phyloP scores from a whole-genome alignment of 805 yeast genomes.

The Hagleromyces aurorensis region DNA sequence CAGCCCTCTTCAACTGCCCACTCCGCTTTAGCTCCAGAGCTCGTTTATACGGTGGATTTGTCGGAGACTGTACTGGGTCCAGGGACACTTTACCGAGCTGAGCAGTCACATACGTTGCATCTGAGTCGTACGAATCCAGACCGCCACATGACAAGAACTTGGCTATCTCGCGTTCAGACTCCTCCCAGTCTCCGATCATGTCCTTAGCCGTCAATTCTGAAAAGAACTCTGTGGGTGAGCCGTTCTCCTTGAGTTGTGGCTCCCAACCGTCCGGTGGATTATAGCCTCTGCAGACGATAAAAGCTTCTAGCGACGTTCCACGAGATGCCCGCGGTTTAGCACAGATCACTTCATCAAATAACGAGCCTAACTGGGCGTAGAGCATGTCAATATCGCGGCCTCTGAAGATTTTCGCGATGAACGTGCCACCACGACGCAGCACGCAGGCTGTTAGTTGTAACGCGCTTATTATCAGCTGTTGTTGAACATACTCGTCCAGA shows the following conservation, averaged over 20 bases:
- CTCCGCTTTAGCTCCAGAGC: slow-evolving; percentile 82
- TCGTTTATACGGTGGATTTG: slow-evolving; percentile 92
- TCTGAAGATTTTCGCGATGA: slow-evolving; percentile 93
- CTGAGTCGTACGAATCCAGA: slow-evolving; percentile 79
- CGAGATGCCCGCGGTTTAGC: slow-evolving; percentile 95
- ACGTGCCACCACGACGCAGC: slow-evolving; percentile 80
- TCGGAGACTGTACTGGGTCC: slow-evolving; percentile 92
- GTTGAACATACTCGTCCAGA: slow-evolving; percentile 93
- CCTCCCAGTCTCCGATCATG: slow-evolving; percentile 33
- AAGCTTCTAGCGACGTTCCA: slow-evolving; percentile 90
- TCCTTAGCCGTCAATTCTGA: slow-evolving; percentile 47
- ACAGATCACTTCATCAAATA: slow-evolving; percentile 83
- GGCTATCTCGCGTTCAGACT: slow-evolving; percentile 72
- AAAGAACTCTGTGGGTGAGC: slow-evolving; percentile 77
- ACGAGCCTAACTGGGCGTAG: slow-evolving; percentile 82
- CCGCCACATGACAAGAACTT: slow-evolving; percentile 97
- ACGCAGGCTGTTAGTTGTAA: slow-evolving; percentile 85
- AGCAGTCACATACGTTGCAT: slow-evolving; percentile 68
- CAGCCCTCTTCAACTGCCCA: slow-evolving; percentile 44
- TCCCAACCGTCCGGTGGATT: slow-evolving; percentile 78
- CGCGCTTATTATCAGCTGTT: slow-evolving; percentile 87
- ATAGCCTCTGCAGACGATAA: slow-evolving; percentile 86
- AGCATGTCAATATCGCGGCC: slow-evolving; percentile 92
- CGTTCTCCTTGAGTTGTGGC: slow-evolving; percentile 50
- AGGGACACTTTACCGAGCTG: slow-evolving; percentile 42